Evolutionary conservation across 331 rosid species (phyloP), one percentile per base, ranked within the genome.

Genomic region (Cydonia oblonga): DNA sequence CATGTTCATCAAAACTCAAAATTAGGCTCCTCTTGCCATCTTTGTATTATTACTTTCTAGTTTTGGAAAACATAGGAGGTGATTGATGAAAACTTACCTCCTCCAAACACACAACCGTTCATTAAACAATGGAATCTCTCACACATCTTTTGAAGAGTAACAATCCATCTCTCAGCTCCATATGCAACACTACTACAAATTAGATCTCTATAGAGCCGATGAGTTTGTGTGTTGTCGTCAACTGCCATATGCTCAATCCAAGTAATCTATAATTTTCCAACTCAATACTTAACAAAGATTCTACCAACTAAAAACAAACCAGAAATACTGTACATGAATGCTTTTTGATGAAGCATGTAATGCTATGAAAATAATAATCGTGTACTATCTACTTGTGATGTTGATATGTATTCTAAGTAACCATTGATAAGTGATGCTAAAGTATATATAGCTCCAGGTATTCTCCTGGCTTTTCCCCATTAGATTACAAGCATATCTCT

Each of bases 171-270:
- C 46, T 84, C 78, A 15, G 97, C 97, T 60, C 97, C 88, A 75
- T 81, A 92, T 10, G 86, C 87, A 16, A 62, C 56, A 1, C 32
- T 68, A 58, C 64, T 51, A 42, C 76, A 81, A 11, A 88, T 68
- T 56, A 82, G 59, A 68, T 90, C 87, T 75, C 84, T 80, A 22
- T 71, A 92, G 26, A 81, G 79, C 28, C 49, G 32, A 42, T 93
- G 82, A 19, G 81, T 81, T 61, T 87, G 85, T 25, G 35, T 53
- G 58, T 65, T 81, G n/a, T 92, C 92, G 33, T 84, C 89, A n/a
- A 90, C 92, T 60, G 87, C 85, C 25, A 88, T 87, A 57, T 87
- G 96, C 74, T 92, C 98, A 14, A 87, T 78, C 96, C 93, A 92
- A 12, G 90, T 79, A 54, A 90, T 78, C 98, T 92, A 64, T 70